phyloP scores from a whole-genome alignment of 1,284 basidiomycete genomes.

The Cryptococcus deneoformans region DNA sequence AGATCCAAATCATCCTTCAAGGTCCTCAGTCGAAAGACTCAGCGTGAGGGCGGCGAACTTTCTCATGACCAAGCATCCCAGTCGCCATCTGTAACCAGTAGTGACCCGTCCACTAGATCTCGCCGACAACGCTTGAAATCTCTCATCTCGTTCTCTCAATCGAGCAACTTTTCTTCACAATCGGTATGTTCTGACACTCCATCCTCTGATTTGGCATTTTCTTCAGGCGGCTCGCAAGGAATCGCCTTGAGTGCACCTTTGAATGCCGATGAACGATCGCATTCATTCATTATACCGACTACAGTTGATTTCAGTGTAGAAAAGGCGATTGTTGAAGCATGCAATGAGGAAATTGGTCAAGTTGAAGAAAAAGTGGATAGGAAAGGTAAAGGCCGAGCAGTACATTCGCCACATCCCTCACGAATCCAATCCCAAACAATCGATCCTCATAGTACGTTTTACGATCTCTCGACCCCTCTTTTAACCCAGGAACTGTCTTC shows the following conservation, averaged over 20 bases:
- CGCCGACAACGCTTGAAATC: constrained; percentile 8
- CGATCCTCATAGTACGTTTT: neutral
- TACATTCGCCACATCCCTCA: neutral
- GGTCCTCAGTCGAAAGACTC: too few species aligned
- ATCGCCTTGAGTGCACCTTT: too few species aligned
- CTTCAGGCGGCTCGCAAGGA: too few species aligned
- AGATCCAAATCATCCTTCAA: too few species aligned
- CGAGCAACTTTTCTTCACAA: neutral
- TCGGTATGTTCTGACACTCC: too few species aligned
- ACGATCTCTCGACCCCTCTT: neutral
- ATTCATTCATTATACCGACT: too few species aligned
- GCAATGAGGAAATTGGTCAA: too few species aligned
- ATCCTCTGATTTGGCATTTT: too few species aligned
- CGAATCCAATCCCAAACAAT: neutral
- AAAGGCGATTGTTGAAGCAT: too few species aligned
- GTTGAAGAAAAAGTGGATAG: neutral
- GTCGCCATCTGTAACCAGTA: neutral
- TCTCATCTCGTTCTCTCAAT: constrained; percentile 7
- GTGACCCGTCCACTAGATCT: neutral
- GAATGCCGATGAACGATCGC: too few species aligned
- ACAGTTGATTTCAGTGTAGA: too few species aligned
- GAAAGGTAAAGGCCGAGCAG: constrained; percentile 5
- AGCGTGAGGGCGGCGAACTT: too few species aligned
- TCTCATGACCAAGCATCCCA: neutral
- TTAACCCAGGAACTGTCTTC: neutral